These are phyloP conservation scores for Botryobasidium botryosum DNA, from an alignment of 768 basidiomycete species.

Conservation along the genomic window DNA sequence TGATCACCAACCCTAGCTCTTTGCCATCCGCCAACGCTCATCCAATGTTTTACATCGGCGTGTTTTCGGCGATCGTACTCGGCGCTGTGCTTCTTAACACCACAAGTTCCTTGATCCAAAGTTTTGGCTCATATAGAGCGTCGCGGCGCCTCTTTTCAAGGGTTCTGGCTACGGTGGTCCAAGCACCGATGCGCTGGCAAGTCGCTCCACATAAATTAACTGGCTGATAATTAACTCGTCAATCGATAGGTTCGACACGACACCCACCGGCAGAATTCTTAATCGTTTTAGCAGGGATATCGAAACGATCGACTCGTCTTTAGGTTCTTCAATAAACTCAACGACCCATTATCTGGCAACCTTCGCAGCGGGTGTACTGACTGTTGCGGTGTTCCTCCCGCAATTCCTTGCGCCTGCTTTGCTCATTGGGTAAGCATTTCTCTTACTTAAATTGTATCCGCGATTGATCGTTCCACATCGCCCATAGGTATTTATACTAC, in stretches of 20 bases:
- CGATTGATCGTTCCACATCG: too few species aligned
- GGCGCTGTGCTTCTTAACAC: slow-evolving; percentile 31
- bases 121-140: slow-evolving; percentile 16
- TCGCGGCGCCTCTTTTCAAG: slow-evolving; percentile 24
- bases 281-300: slow-evolving; percentile 81
- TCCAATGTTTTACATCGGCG: slow-evolving; percentile 53
- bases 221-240: too few species aligned
- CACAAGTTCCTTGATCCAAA: slow-evolving; percentile 34
- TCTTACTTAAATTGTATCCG: neutral
- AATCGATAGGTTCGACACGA: slow-evolving; percentile 41
- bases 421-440: too few species aligned
- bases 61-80: slow-evolving; percentile 48
- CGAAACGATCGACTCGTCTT: slow-evolving; percentile 71
- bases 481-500: slow-evolving; percentile 53
- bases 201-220: neutral
- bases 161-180: slow-evolving; percentile 50
- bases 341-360: slow-evolving; percentile 66
- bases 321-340: slow-evolving; percentile 45
- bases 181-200: slow-evolving; percentile 52
- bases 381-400: slow-evolving; percentile 54
- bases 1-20: neutral
- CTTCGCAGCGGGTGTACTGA: slow-evolving; percentile 60
- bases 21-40: slow-evolving; percentile 32
- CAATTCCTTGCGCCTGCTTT: slow-evolving; percentile 63
- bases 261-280: slow-evolving; percentile 70